phyloP scores from a whole-genome alignment of 192 early-diverging fungal species.

The Kickxella alabastrina region DNA sequence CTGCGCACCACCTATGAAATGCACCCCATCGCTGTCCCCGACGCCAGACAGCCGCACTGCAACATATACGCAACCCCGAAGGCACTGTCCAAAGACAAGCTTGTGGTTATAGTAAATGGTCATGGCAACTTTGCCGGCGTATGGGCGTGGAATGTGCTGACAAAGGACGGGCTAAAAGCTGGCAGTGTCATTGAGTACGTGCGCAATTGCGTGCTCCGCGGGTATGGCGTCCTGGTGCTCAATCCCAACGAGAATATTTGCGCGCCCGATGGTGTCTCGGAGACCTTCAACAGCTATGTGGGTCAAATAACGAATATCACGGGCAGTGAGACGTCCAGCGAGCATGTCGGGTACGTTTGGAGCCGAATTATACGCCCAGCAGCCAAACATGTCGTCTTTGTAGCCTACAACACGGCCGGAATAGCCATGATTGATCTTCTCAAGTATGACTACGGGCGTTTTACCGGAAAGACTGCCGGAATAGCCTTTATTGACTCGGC shows the following conservation, averaged over 20 bases:
- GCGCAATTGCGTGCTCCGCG: slow-evolving; percentile 8
- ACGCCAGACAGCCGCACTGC: slow-evolving; percentile 20
- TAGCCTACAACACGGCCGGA: slow-evolving; percentile 31
- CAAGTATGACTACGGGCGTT: slow-evolving; percentile 31
- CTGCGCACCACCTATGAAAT: slow-evolving; percentile 21
- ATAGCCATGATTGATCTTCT: slow-evolving; percentile 27
- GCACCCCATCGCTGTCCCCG: slow-evolving; percentile 36
- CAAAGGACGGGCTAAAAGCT: slow-evolving; percentile 20
- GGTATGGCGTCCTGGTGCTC: slow-evolving; percentile 37
- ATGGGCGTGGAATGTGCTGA: slow-evolving; percentile 42
- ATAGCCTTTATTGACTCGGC: slow-evolving; percentile 41
- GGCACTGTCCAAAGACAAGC: slow-evolving; percentile 19
- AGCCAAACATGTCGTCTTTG: slow-evolving; percentile 20
- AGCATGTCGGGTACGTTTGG: slow-evolving; percentile 49
- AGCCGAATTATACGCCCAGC: slow-evolving; percentile 17
- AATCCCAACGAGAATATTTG: slow-evolving; percentile 48
- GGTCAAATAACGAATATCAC: slow-evolving; percentile 12
- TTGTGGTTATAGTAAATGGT: slow-evolving; percentile 35
- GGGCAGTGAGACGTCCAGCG: slow-evolving; percentile 41
- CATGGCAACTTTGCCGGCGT: slow-evolving; percentile 23
- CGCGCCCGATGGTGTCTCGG: slow-evolving; percentile 27
- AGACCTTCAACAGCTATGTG: slow-evolving; percentile 30
- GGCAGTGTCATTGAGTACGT: slow-evolving; percentile 34
- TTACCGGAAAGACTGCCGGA: slow-evolving; percentile 15
- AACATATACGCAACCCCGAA: slow-evolving; percentile 33